phyloP scores from a whole-genome alignment of 2,329 filamentous ascomycete species.

The Cordyceps fumosorosea region DNA sequence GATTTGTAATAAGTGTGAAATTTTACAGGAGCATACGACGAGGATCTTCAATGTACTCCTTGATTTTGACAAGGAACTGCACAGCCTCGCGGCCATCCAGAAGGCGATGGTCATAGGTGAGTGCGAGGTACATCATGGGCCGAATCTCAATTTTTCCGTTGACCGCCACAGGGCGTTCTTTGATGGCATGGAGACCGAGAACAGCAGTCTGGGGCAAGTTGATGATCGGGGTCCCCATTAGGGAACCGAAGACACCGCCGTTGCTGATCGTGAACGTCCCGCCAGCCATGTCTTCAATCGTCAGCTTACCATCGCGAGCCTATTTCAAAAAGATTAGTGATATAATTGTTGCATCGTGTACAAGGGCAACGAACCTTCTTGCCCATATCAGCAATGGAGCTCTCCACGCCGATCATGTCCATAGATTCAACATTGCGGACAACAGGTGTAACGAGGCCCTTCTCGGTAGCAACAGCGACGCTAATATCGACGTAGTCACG shows the following conservation, averaged over 20 bases:
- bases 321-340: constrained; percentile 28
- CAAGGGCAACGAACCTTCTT: constrained; percentile 64
- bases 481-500: constrained; percentile 97
- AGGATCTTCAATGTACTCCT: constrained; percentile 96
- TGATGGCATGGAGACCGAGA: constrained; percentile 90
- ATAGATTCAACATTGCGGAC: constrained; percentile 87
- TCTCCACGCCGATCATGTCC: constrained; percentile 85
- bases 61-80: constrained; percentile 93
- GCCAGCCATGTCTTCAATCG: constrained; percentile 98
- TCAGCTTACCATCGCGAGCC: constrained; percentile 93
- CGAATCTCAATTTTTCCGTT: constrained; percentile 93
- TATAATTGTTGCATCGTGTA: neutral
- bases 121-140: constrained; percentile 99
- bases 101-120: constrained; percentile 96
- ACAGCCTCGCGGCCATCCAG: constrained; percentile 93
- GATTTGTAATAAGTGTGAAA: neutral
- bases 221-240: constrained; percentile 98
- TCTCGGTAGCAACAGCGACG: constrained; percentile 94
- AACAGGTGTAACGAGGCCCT: constrained; percentile 93
- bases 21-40: constrained; percentile 73
- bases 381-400: constrained; percentile 84
- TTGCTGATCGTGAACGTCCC: constrained; percentile 98
- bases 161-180: constrained; percentile 82
- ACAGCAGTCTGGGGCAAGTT: constrained; percentile 92
- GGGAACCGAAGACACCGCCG: constrained; percentile 90